phyloP scores from a whole-genome alignment of 495 filamentous ascomycete species.

The Halenospora varia region DNA sequence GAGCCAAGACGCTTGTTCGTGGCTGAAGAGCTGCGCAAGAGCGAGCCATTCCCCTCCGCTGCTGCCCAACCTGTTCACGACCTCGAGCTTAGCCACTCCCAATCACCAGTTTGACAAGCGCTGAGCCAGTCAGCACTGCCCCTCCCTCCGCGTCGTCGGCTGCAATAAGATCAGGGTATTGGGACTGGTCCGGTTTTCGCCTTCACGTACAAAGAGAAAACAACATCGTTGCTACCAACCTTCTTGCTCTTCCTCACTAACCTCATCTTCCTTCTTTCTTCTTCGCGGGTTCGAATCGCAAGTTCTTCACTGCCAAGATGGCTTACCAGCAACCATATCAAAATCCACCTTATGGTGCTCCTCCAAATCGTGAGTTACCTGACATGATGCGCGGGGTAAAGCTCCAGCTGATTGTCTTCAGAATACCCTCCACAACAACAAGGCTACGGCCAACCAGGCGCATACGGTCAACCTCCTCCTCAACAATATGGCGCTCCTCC shows the following conservation, averaged over 20 bases:
- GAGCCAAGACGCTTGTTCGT: conserved; percentile 13
- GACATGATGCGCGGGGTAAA: not conserved
- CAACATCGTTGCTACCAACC: not conserved
- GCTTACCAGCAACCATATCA: conserved; percentile 17
- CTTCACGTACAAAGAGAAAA: conserved; percentile 16
- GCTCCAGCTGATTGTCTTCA: not conserved
- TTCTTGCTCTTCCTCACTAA: conserved; percentile 11
- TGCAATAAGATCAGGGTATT: not conserved
- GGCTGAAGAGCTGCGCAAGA: not conserved
- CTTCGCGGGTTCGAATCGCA: conserved; percentile 4
- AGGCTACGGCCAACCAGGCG: conserved; percentile 18
- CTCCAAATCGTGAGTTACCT: conserved; percentile 6
- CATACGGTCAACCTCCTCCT: conserved; percentile 28
- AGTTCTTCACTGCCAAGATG: conserved; percentile 11
- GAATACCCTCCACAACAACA: conserved; percentile 8
- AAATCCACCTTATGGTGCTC: conserved; percentile 8
- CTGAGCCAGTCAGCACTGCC: conserved; percentile 2
- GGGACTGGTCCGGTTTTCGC: not conserved
- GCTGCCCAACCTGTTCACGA: not conserved
- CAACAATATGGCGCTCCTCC: conserved; percentile 14
- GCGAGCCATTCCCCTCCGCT: not conserved
- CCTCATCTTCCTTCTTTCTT: conserved; percentile 1
- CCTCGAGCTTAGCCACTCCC: not conserved
- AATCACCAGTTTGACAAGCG: not conserved
- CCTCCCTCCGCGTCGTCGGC: conserved; percentile 2